Percentiles rank a stretch among this genome's conserved stretches.
Evolutionary conservation across 371 early-diverging fungal genomes (phyloP).

Genomic region (Smittium mucronatum): DNA sequence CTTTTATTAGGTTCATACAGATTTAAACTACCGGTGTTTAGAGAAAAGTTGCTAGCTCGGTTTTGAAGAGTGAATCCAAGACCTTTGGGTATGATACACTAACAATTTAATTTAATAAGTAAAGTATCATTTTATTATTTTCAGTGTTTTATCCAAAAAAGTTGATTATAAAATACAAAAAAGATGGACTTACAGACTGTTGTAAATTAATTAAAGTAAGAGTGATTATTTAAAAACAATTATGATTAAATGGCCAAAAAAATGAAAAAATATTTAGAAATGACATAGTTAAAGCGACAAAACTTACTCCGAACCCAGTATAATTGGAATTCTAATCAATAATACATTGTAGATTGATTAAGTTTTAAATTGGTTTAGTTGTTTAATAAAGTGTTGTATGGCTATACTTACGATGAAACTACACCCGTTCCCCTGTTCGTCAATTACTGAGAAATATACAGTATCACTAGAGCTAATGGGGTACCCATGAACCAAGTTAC

Average conservation of each 20-base stretch:
- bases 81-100: constrained; percentile 42
- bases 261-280: too few species aligned
- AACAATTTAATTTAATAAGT: background rate
- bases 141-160: background rate
- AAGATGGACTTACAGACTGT: too few species aligned
- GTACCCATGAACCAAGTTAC: constrained; percentile 33
- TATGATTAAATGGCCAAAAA: too few species aligned
- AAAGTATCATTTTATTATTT: constrained; percentile 9
- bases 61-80: constrained; percentile 64
- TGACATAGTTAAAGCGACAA: too few species aligned
- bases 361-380: background rate
- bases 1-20: constrained; percentile 56
- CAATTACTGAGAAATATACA: constrained; percentile 64
- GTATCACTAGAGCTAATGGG: constrained; percentile 54
- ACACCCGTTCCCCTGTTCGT: constrained; percentile 70
- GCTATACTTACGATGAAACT: constrained; percentile 56
- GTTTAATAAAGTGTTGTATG: too few species aligned
- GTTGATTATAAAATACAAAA: too few species aligned
- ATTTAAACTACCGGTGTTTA: constrained; percentile 51
- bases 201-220: too few species aligned
- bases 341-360: constrained; percentile 3
- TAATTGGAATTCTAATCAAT: constrained; percentile 39
- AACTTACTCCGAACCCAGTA: constrained; percentile 43
- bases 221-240: too few species aligned
- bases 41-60: constrained; percentile 53